Base-by-base conservation (phyloP, 371 early-diverging fungal species). In the Catenaria anguillulae region DNA sequence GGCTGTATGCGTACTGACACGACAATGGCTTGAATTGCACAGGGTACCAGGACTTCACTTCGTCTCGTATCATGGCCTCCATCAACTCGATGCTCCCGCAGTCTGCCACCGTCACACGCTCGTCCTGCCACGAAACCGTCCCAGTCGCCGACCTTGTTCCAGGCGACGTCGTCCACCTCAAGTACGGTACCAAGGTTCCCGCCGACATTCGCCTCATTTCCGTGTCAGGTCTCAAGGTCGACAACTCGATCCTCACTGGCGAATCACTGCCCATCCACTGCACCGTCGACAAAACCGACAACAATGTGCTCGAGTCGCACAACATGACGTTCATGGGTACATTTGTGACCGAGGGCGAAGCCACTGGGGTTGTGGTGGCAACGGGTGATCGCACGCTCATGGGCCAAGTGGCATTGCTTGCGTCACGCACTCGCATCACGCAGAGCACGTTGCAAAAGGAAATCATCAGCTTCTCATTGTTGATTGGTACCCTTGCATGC, bases 1-100 rank as follows among this genome's bases (percentile, higher is more conserved):
- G n/a, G n/a, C n/a, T n/a, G n/a, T n/a, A n/a, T n/a, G n/a, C n/a
- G n/a, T n/a, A n/a, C n/a, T n/a, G n/a, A n/a, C n/a, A n/a, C n/a
- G n/a, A n/a, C n/a, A n/a, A n/a, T n/a, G n/a, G n/a, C n/a, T n/a
- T n/a, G n/a, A n/a, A n/a, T n/a, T n/a, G n/a, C n/a, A n/a, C n/a
- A n/a, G 85, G 84, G 29, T 84, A 77, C 75, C 84, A 86, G 69
- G 86, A 88, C 66, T 86, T 80, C 75, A 78, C 81, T 6, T 79
- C 89, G 0, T 68, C 73, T 36, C 72, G 68, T 33, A 81, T 89
- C 31, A 84, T 90, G 86, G 75, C 79, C 52, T 82, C 85, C 0
- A 88, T 90, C 64, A 70, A 75, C 62, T 79, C 73, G 62, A 82
- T 90, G 79, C 68, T 89, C 46, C 83, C 86, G 8, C 71, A 78